A percentile compares a stretch with the other conserved stretches of the same genome.
Evolutionary conservation across 176 grass and related monocot genomes (phyloP).

Genomic region (Oryza officinalis): DNA sequence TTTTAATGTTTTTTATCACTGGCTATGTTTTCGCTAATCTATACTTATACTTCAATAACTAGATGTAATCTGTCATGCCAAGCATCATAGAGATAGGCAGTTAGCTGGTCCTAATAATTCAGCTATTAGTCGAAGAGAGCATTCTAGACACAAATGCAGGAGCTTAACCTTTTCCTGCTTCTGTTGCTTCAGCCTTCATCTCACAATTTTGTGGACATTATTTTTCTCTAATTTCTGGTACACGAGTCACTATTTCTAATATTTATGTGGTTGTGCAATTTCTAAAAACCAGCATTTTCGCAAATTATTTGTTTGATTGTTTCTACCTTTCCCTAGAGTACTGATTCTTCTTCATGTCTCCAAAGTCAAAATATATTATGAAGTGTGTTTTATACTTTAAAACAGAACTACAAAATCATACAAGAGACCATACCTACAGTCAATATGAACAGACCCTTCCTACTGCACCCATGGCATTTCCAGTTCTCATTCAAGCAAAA

Average conservation of each 20-base stretch:
- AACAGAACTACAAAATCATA: not conserved
- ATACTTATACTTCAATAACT: not conserved
- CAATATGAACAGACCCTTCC: not conserved
- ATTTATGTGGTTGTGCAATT: not conserved
- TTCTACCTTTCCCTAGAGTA: not conserved
- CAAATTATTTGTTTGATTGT: not conserved
- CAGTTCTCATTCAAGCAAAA: slow-evolving; percentile 7
- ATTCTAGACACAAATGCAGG: not conserved
- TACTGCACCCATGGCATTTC: not conserved
- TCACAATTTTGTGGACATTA: not conserved
- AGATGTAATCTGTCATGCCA: slow-evolving; percentile 8
- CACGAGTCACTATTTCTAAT: not conserved
- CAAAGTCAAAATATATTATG: not conserved
- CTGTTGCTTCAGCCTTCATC: not conserved
- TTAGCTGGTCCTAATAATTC: not conserved
- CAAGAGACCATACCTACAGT: not conserved
- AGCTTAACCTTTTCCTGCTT: not conserved
- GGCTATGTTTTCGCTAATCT: not conserved
- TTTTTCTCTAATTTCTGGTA: not conserved
- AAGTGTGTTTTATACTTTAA: not conserved
- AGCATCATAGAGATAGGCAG: not conserved
- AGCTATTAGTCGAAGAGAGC: not conserved
- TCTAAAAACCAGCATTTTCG: not conserved
- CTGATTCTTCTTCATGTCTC: not conserved
- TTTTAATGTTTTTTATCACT: not conserved